Evolutionary conservation across 345 rosid species (phyloP), one percentile per base, ranked within the genome.

Genomic region (Populus davidiana): DNA sequence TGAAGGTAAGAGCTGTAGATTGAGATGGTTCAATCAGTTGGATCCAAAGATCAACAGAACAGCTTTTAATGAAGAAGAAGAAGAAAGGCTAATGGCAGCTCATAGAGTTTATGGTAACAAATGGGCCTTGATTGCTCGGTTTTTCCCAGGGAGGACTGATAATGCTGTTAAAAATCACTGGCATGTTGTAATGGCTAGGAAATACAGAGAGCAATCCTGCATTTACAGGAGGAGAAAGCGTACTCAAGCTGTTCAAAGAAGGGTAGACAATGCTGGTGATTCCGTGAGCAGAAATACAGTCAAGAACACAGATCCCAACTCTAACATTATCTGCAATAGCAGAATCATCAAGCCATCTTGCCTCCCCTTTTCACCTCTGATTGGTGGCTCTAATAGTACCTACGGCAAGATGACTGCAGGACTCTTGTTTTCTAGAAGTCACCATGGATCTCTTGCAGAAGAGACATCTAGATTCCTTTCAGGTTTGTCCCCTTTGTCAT

Each of bases 181-280:
- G 91, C 93, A 90, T 87, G 93, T 90, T 5, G 83, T 88, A 54
- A 88, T 88, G 93, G 91, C 93, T 4, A 84, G 91, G 80, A 88
- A 88, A 78, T 71, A 81, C 75, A 88, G 90, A 38, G 81, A 75
- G n/a, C 93, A 84, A 36, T 83, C 88, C 27, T 81, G 10, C 71
- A 83, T 84, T 72, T 85, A 76, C 64, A 67, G 77, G 66, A 83
- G 82, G 73, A 86, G 86, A 65, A 82, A 82, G 47, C 47, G 79
- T 54, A 64, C 27, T 56, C 85, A 79, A 5, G 76, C 75, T 81
- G 36, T 69, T 75, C 82, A 78, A 29, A 78, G 50, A 78, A 77
- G 75, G 21, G 70, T 52, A 10, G 64, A 81, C 25, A 70, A 50
- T 25, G 71, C 50, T 72, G 70, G 44, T 25, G 71, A 33, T 67